Percentiles rank a stretch among this genome's conserved stretches.
Conservation (phyloP, 2,329 filamentous ascomycete genomes). For the Dactylonectria macrodidyma region DNA sequence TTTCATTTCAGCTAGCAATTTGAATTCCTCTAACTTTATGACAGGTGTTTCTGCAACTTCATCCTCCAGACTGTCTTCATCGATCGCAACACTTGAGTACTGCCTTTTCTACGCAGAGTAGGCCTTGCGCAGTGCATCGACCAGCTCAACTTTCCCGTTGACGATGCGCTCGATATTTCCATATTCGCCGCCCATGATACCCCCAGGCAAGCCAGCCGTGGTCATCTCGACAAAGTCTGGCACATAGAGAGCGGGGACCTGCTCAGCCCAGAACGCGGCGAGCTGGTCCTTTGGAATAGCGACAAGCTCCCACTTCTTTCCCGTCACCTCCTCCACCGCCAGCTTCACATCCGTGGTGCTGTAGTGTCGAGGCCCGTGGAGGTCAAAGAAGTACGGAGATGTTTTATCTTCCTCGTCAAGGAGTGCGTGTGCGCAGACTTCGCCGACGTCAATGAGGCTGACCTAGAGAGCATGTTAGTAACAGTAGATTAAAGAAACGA, state of each 20-base stretch:
- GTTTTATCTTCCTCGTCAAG: constrained; percentile 32
- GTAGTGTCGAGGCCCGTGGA: constrained; percentile 50
- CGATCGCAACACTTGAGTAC: background rate
- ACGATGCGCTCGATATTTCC: constrained; percentile 44
- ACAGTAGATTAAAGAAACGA: background rate
- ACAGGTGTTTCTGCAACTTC: no score
- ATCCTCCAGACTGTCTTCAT: background rate
- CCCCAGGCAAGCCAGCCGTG: constrained; percentile 42
- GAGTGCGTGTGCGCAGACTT: constrained; percentile 42
- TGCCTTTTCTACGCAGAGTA: background rate
- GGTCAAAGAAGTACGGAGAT: constrained; percentile 38
- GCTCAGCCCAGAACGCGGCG: constrained; percentile 41
- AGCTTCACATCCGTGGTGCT: constrained; percentile 48
- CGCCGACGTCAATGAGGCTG: constrained; percentile 49
- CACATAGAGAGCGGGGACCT: constrained; percentile 41
- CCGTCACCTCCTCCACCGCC: constrained; percentile 46
- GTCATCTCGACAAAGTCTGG: constrained; percentile 51
- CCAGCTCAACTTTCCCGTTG: constrained; percentile 45
- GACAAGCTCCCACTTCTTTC: constrained; percentile 43
- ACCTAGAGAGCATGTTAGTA: constrained; percentile 41
- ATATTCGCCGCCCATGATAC: constrained; percentile 44
- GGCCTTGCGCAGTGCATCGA: constrained; percentile 40
- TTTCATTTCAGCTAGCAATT: no score
- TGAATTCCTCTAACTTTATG: no score
- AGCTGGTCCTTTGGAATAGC: constrained; percentile 44